phyloP scores from a whole-genome alignment of 73 alveolate species.

The Paramecium octaurelia region DNA sequence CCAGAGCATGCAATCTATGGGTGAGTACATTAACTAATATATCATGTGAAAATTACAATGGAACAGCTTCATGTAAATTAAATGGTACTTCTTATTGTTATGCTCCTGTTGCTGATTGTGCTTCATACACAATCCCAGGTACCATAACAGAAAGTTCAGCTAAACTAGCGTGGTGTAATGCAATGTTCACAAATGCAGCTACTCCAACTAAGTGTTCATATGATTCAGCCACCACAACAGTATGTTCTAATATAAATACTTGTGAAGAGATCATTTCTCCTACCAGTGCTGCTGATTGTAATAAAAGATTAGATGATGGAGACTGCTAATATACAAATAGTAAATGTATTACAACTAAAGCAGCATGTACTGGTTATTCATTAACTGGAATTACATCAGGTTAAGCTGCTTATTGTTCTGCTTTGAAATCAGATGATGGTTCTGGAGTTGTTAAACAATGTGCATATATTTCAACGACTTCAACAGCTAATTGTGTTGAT shows the following conservation, averaged over 20 bases:
- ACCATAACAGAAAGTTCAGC: not conserved
- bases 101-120: not conserved
- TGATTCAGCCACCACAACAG: not conserved
- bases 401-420: not conserved
- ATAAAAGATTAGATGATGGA: not conserved
- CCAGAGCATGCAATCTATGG: not conserved
- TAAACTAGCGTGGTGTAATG: not conserved
- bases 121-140: not conserved
- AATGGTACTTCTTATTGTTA: not conserved
- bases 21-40: not conserved
- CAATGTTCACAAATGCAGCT: not conserved
- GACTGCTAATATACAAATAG: not conserved
- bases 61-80: not conserved
- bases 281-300: conserved; percentile 9
- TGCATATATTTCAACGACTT: not conserved
- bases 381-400: not conserved
- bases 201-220: not conserved
- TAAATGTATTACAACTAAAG: not conserved
- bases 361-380: not conserved
- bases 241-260: not conserved
- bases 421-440: not conserved
- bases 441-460: not conserved
- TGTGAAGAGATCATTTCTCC: not conserved
- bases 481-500: not conserved
- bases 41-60: not conserved